These are phyloP conservation scores for Petunia hybrid DNA, from an alignment of 305 asterid genomes.

Conservation along the genomic window DNA sequence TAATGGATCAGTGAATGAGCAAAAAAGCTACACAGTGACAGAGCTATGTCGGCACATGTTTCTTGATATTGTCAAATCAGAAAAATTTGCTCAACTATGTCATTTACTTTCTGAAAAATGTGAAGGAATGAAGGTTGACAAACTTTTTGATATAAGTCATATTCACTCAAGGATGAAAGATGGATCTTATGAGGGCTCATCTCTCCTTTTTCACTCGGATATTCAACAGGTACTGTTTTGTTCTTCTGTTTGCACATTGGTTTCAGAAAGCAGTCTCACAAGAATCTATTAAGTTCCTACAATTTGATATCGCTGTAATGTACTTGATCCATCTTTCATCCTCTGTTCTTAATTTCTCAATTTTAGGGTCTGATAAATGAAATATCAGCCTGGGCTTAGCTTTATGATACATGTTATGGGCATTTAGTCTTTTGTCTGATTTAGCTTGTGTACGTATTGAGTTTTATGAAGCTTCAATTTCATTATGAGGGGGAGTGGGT, in stretches of 20 bases:
- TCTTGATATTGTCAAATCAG: constrained; percentile 69
- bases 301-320: background rate
- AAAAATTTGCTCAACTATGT: constrained; percentile 76
- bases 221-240: constrained; percentile 68
- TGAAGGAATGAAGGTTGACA: constrained; percentile 65
- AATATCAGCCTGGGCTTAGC: background rate
- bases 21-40: constrained; percentile 47
- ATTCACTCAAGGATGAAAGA: constrained; percentile 80
- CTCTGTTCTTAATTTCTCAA: constrained; percentile 7
- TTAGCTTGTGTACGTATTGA: constrained; percentile 6
- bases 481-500: background rate
- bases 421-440: constrained; percentile 18
- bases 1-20: constrained; percentile 52
- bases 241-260: constrained; percentile 19
- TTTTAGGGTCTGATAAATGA: background rate
- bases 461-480: constrained; percentile 20
- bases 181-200: constrained; percentile 73
- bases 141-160: constrained; percentile 59
- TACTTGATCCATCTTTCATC: background rate
- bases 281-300: background rate
- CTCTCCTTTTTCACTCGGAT: constrained; percentile 72
- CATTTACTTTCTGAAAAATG: constrained; percentile 67
- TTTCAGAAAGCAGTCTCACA: constrained; percentile 18
- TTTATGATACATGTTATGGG: background rate
- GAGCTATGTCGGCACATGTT: constrained; percentile 66